Conservation (phyloP, 1,284 basidiomycete species). For the Heterobasidion parviporum region DNA sequence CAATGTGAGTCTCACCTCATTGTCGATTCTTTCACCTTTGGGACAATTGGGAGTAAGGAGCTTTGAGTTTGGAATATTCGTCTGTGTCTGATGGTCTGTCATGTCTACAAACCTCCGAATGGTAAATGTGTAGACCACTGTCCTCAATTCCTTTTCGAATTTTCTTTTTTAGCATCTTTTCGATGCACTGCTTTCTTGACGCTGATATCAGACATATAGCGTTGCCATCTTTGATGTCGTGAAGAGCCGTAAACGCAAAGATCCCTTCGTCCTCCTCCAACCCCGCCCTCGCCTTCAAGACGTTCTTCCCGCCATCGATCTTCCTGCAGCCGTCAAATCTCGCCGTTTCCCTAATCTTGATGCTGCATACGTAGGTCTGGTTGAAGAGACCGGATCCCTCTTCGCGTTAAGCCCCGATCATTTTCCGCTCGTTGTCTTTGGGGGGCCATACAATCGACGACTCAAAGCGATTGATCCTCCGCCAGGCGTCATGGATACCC, state of each 20-base stretch:
- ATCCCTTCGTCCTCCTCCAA: conserved; percentile 72
- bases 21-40: no score
- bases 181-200: no score
- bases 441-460: conserved; percentile 28
- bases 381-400: conserved; percentile 62
- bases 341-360: conserved; percentile 38
- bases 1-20: conserved; percentile 33
- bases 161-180: neutral
- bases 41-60: no score
- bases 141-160: neutral
- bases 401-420: conserved; percentile 70
- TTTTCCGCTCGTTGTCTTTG: conserved; percentile 72
- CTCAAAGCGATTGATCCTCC: conserved; percentile 28
- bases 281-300: conserved; percentile 64
- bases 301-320: conserved; percentile 40
- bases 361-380: conserved; percentile 66
- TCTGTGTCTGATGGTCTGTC: no score
- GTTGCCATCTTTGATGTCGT: conserved; percentile 79
- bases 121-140: no score
- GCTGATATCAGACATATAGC: conserved; percentile 24
- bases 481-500: conserved; percentile 12
- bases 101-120: neutral
- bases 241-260: conserved; percentile 31
- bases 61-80: no score
- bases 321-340: conserved; percentile 24